Conservation (phyloP, 805 yeast genomes). For the Cyberlindnera japonica region DNA sequence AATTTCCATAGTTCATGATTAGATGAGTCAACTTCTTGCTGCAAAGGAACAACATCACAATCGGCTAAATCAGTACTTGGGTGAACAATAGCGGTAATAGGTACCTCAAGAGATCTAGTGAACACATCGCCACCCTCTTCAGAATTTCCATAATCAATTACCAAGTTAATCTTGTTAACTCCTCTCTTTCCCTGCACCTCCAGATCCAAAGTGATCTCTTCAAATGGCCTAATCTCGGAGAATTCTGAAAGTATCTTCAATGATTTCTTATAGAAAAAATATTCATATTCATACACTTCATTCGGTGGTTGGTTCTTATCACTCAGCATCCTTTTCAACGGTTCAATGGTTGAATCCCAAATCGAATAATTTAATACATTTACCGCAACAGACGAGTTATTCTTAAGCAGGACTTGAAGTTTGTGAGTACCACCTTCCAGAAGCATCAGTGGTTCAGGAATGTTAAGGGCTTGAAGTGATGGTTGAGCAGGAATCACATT, state of each 20-base stretch:
- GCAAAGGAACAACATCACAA: slow-evolving; percentile 67
- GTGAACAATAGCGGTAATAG: slow-evolving; percentile 65
- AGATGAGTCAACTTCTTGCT: slow-evolving; percentile 27
- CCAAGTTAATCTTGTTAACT: slow-evolving; percentile 58
- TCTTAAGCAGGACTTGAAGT: slow-evolving; percentile 50
- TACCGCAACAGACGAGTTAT: slow-evolving; percentile 54
- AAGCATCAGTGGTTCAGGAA: slow-evolving; percentile 59
- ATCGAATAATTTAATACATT: slow-evolving; percentile 58
- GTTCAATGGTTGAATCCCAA: slow-evolving; percentile 70
- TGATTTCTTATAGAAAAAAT: slow-evolving; percentile 57
- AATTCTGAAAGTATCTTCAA: slow-evolving; percentile 38
- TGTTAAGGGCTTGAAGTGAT: slow-evolving; percentile 45
- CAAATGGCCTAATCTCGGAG: slow-evolving; percentile 30
- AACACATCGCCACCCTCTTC: slow-evolving; percentile 32
- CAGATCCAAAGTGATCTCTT: slow-evolving; percentile 46
- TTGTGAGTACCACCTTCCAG: slow-evolving; percentile 68
- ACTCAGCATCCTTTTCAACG: slow-evolving; percentile 52
- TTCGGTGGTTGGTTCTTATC: slow-evolving; percentile 46
- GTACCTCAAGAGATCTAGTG: slow-evolving; percentile 59
- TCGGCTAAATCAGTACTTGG: slow-evolving; percentile 73
- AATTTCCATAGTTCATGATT: slow-evolving; percentile 28
- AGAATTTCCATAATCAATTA: slow-evolving; percentile 59
- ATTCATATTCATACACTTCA: slow-evolving; percentile 75
- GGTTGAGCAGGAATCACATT: slow-evolving; percentile 55
- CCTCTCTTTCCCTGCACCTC: slow-evolving; percentile 72